Percentiles rank a stretch among this genome's conserved stretches.
Evolutionary conservation across 371 early-diverging fungal genomes (phyloP).

Genomic region (Zopfochytrium polystomum): DNA sequence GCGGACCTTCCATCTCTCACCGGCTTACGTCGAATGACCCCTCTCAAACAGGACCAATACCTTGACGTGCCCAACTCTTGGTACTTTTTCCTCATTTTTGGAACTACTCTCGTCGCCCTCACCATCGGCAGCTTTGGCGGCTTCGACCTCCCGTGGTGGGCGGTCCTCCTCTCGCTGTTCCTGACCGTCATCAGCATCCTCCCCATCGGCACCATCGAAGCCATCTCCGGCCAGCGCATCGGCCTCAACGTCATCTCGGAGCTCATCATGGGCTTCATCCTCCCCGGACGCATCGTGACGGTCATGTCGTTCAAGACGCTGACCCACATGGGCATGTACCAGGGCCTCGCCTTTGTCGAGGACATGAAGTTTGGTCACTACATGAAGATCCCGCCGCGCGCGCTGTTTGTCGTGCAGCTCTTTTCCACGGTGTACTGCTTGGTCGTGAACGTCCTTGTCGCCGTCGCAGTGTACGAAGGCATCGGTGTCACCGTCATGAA

Average conservation of each 20-base stretch:
- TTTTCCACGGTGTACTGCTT: slow-evolving; percentile 9
- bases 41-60: slow-evolving; percentile 30
- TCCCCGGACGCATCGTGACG: slow-evolving; percentile 33
- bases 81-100: slow-evolving; percentile 59
- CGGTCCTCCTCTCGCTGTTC: slow-evolving; percentile 28
- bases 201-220: slow-evolving; percentile 40
- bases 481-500: slow-evolving; percentile 14
- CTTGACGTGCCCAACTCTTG: slow-evolving; percentile 41
- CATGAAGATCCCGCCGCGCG: slow-evolving; percentile 42
- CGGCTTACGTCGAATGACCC: neutral
- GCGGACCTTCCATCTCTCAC: neutral
- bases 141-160: slow-evolving; percentile 38
- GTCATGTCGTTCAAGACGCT: slow-evolving; percentile 44
- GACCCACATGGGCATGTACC: slow-evolving; percentile 28
- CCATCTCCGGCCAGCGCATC: slow-evolving; percentile 38
- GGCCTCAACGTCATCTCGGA: slow-evolving; percentile 45
- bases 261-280: slow-evolving; percentile 37
- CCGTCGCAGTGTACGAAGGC: slow-evolving; percentile 1
- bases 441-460: slow-evolving; percentile 17
- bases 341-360: slow-evolving; percentile 35
- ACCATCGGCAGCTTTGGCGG: slow-evolving; percentile 57
- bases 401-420: slow-evolving; percentile 29
- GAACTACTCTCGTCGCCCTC: slow-evolving; percentile 61
- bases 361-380: slow-evolving; percentile 49
- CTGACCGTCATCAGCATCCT: slow-evolving; percentile 24